Evolutionary conservation across 2,329 filamentous ascomycete species (phyloP).

Genomic region (Westerdykella sp.): DNA sequence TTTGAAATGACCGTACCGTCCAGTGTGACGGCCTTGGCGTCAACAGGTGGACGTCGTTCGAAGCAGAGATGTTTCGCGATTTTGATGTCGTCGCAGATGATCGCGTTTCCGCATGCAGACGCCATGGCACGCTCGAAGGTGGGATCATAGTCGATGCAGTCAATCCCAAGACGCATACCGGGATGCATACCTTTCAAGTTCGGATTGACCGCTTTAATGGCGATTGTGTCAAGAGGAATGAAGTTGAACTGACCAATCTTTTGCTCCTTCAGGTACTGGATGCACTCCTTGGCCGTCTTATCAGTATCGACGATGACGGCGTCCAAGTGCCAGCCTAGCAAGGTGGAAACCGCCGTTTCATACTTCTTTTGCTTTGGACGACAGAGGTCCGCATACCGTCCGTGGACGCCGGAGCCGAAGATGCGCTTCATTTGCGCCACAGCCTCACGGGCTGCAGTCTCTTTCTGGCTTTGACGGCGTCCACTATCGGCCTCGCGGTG

Average conservation of each 20-base stretch:
- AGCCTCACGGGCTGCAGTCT: conserved; percentile 72
- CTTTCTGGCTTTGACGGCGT: conserved; percentile 76
- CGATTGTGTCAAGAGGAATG: conserved; percentile 94
- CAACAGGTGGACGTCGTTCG: conserved; percentile 59
- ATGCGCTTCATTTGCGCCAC: conserved; percentile 82
- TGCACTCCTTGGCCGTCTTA: conserved; percentile 88
- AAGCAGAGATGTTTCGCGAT: conserved; percentile 89
- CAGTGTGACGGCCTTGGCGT: conserved; percentile 88
- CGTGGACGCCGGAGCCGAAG: conserved; percentile 77
- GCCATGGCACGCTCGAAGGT: conserved; percentile 86
- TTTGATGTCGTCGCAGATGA: conserved; percentile 83
- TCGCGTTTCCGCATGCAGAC: conserved; percentile 89
- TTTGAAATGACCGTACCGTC: conserved; percentile 98
- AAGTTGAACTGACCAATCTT: conserved; percentile 84
- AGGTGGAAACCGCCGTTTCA: conserved; percentile 85
- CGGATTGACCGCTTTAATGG: conserved; percentile 84
- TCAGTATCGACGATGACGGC: conserved; percentile 92
- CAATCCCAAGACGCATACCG: conserved; percentile 80
- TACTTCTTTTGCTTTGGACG: conserved; percentile 97
- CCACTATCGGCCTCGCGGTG: conserved; percentile 82
- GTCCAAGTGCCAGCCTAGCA: conserved; percentile 88
- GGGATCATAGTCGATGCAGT: conserved; percentile 90
- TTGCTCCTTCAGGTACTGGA: conserved; percentile 88
- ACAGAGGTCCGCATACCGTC: conserved; percentile 84
- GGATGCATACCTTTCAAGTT: conserved; percentile 84